Evolutionary conservation across 495 filamentous ascomycete species (phyloP).

Genomic region (Pseudevernia furfuracea): DNA sequence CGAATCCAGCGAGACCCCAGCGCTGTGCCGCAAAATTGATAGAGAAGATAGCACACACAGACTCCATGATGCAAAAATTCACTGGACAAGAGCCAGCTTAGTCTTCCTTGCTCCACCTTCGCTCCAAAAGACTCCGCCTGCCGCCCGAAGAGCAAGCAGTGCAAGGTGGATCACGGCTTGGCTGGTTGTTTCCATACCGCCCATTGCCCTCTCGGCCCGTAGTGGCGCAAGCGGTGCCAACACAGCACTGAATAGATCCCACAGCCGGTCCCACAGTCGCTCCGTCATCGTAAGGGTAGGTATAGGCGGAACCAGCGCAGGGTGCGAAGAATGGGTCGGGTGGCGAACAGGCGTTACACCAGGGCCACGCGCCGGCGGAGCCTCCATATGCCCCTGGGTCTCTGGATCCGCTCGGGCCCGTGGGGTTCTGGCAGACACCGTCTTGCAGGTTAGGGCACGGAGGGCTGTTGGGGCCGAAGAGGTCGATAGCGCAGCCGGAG

Average conservation of each 20-base stretch:
- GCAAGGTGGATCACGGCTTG: conserved; percentile 8
- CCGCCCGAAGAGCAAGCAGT: neutral
- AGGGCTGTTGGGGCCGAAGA: conserved; percentile 1
- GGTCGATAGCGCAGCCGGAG: conserved; percentile 16
- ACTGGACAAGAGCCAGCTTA: neutral
- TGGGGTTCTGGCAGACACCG: conserved; percentile 6
- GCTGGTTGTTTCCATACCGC: conserved; percentile 3
- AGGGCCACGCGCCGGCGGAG: conserved; percentile 3
- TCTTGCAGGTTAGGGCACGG: neutral
- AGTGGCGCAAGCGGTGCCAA: conserved; percentile 11
- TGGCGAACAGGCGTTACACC: conserved; percentile 18
- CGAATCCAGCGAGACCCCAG: neutral
- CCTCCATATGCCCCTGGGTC: conserved; percentile 10
- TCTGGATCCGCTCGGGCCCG: neutral
- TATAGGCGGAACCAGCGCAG: conserved; percentile 14
- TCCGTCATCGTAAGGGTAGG: conserved; percentile 16
- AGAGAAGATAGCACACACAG: neutral
- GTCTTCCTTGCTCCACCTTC: conserved; percentile 2
- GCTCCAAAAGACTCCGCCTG: conserved; percentile 3
- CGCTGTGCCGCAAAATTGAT: neutral
- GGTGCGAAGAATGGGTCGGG: conserved; percentile 16
- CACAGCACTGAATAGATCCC: conserved; percentile 10
- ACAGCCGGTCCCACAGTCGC: conserved; percentile 7
- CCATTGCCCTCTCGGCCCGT: conserved; percentile 16
- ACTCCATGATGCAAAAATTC: neutral